phyloP scores from a whole-genome alignment of 176 grass and related monocot species.

The Oryza officinalis region DNA sequence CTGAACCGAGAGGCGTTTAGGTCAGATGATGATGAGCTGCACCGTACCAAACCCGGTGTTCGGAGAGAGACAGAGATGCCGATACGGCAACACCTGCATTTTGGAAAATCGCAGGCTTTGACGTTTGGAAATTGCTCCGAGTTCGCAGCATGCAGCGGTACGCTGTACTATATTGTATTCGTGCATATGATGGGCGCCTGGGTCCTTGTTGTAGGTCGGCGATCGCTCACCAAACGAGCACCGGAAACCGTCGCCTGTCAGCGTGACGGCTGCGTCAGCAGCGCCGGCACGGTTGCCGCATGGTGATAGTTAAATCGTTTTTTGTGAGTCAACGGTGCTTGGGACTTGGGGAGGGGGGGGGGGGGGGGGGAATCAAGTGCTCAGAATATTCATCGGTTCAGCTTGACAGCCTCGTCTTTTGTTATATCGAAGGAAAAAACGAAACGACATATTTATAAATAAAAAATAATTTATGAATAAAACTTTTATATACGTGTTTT shows the following conservation, averaged over 20 bases:
- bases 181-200: slow-evolving; percentile 4
- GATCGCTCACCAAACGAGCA: slow-evolving; percentile 31
- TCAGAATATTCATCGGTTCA: background rate
- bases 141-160: background rate
- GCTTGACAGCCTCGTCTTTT: too few species aligned
- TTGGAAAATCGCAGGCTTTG: background rate
- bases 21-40: slow-evolving; percentile 51
- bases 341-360: background rate
- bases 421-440: too few species aligned
- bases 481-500: too few species aligned
- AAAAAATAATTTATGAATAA: too few species aligned
- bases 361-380: background rate
- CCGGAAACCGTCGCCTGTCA: slow-evolving; percentile 12
- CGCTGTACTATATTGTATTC: background rate
- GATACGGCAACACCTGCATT: slow-evolving; percentile 13
- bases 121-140: background rate
- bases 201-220: slow-evolving; percentile 36
- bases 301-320: background rate
- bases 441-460: too few species aligned
- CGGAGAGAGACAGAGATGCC: slow-evolving; percentile 1
- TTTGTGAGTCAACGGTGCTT: background rate
- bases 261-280: background rate
- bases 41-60: slow-evolving; percentile 43
- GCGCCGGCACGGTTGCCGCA: background rate
- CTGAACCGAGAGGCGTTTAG: background rate